Evolutionary conservation across 2,329 filamentous ascomycete genomes (phyloP), one percentile per base, ranked within the genome.

Genomic region (Botrytis fragariae): DNA sequence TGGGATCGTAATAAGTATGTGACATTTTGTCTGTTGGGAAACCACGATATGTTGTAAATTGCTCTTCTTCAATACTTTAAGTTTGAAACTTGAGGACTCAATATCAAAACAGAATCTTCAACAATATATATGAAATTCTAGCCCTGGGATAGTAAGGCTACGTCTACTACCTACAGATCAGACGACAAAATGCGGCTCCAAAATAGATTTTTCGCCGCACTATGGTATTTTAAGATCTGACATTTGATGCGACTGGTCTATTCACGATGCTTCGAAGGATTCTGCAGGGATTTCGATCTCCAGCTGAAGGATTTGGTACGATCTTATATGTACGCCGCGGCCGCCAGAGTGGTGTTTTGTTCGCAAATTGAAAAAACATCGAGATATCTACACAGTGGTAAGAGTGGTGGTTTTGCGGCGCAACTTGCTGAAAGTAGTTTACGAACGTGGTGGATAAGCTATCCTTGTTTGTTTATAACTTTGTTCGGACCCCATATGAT

Each of bases 1-100:
- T 57, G 25, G 48, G 48, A 9, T 68, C 64, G 35, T 68, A 57
- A 57, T 68, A 57, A 57, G 51, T 42, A 42, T 42, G 64, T 68
- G 64, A 12, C 64, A 68, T 68, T 10, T 42, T 57, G 18, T 54
- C 32, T 22, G 25, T 57, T 18, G 2, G n/a, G 10, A 54, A 54
- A 14, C 22, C 45, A 54, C 35, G 42, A 39, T 12, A 7, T 2
- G 32, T 54, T 5, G 16, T 67, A 10, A 7, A 22, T 4, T 29
- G 39, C 18, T 39, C 25, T 67, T 1, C 16, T 14, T 29, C 35
- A 42, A 57, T 14, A 57, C 45, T 6, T 8, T 10, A 5, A 39
- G 8, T 7, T 29, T 20, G 12, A 16, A 62, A 9, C 22, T 62
- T 20, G 22, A n/a, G 10, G 16, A 37, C 6, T n/a, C 7, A 1